Conservation (phyloP, 208 protist species). For the Cochliopodium minus region DNA sequence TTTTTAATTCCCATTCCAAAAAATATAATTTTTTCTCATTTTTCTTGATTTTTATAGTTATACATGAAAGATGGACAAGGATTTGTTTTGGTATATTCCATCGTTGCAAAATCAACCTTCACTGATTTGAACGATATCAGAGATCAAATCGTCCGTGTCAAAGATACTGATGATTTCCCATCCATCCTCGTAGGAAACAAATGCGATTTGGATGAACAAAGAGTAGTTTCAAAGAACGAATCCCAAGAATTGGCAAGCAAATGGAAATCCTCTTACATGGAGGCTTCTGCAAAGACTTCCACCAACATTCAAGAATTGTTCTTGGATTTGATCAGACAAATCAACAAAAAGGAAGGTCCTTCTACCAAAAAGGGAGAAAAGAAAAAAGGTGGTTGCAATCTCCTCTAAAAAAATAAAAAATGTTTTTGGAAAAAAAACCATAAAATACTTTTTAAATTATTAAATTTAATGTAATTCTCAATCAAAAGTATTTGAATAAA, state of each 20-base stretch:
- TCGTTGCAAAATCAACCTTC: constrained; percentile 29
- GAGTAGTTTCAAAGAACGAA: constrained; percentile 84
- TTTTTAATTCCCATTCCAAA: too few relatives aligned
- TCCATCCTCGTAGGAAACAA: constrained; percentile 70
- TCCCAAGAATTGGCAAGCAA: constrained; percentile 74
- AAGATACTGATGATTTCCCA: constrained; percentile 29
- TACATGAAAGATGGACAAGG: constrained; percentile 27
- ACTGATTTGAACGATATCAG: constrained; percentile 24
- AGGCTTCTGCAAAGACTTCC: constrained; percentile 48
- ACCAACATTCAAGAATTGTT: constrained; percentile 77
- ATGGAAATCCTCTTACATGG: constrained; percentile 35
- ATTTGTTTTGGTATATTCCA: constrained; percentile 36
- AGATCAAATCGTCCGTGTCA: constrained; percentile 33
- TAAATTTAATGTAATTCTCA: too few relatives aligned
- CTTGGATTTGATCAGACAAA: too few relatives aligned
- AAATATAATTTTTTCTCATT: too few relatives aligned
- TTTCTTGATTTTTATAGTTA: too few relatives aligned
- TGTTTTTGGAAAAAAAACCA: too few relatives aligned
- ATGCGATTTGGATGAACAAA: constrained; percentile 69
- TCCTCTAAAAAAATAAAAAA: too few relatives aligned
- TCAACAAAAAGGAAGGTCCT: too few relatives aligned
- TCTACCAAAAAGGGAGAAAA: too few relatives aligned
- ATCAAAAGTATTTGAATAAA: too few relatives aligned
- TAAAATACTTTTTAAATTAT: too few relatives aligned
- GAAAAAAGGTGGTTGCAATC: too few relatives aligned